Percentiles rank a stretch among this genome's conserved stretches.
phyloP scores from a whole-genome alignment of 345 rosid genomes.

The Populus davidiana region DNA sequence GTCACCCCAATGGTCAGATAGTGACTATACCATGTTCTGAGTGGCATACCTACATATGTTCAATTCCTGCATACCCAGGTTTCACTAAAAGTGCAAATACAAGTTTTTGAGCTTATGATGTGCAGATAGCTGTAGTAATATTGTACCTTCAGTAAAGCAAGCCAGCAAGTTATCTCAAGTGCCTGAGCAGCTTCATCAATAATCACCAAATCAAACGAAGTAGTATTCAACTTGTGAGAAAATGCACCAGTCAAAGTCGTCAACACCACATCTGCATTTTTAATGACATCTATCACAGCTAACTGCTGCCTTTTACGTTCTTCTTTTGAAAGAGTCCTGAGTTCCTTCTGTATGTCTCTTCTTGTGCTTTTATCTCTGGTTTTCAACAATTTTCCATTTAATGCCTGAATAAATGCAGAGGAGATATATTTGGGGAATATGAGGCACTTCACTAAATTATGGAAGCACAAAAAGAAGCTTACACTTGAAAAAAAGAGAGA shows the following conservation, averaged over 20 bases:
- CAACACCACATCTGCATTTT: slow-evolving; percentile 75
- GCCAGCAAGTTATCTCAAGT: slow-evolving; percentile 97
- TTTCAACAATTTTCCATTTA: slow-evolving; percentile 81
- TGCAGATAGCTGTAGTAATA: not conserved
- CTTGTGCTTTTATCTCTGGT: slow-evolving; percentile 75
- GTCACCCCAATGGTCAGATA: not conserved
- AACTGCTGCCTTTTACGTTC: slow-evolving; percentile 96
- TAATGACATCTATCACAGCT: slow-evolving; percentile 85
- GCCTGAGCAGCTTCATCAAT: slow-evolving; percentile 99
- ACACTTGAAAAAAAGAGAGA: not conserved
- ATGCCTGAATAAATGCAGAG: slow-evolving; percentile 38
- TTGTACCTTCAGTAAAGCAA: slow-evolving; percentile 75
- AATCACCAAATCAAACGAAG: slow-evolving; percentile 82
- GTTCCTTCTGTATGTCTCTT: slow-evolving; percentile 85
- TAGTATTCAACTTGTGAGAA: slow-evolving; percentile 62
- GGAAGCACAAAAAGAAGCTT: not conserved
- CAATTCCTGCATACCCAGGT: not conserved
- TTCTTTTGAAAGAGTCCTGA: slow-evolving; percentile 74
- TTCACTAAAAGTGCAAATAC: not conserved
- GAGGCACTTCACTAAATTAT: not conserved
- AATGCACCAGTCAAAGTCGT: slow-evolving; percentile 88
- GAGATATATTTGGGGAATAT: slow-evolving; percentile 4
- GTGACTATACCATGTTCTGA: not conserved
- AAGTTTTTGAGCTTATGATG: not conserved
- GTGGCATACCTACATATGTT: not conserved